Evolutionary conservation across 768 basidiomycete species (phyloP), one percentile per base, ranked within the genome.

Genomic region (Amanita inopinata): DNA sequence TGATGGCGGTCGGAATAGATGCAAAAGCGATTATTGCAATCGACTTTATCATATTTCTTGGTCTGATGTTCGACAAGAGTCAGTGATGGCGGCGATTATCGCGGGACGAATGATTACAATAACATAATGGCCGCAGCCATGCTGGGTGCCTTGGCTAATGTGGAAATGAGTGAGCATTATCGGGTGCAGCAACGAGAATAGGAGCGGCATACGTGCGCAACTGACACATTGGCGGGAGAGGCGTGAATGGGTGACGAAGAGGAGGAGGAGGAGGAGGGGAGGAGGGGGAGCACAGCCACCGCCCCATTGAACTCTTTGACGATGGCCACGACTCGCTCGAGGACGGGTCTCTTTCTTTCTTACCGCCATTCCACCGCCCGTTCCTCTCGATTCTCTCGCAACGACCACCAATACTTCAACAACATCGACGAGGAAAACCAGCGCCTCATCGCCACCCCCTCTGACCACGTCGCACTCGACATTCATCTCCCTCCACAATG

Each of bases 321-420:
- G 27, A 33, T 33, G 20, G 53, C 59, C 33, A 74, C 78, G 30
- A 90, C 85, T 25, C 82, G 94, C 52, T 91, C 88, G 1, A 64
- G 94, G 35, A 97, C 94, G 2, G 76, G 89, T 41, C 76, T 97
- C 53, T 98, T 97, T 62, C 82, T 93, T 47, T 94, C 92, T 4
- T 91, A 86, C 63, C 76, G 94, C 47, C 87, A 93, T 64, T 88
- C 89, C 3, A 70, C 69, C 33, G 67, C 74, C 17, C 67, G 63
- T 11, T 57, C 63, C 0, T 57, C 58, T 12, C 62, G 73, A 39
- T 64, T 64, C 30, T n/a, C n/a, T n/a, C 65, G 71, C 4, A 64
- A 66, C 36, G 51, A 62, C 10, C 56, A 61, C 48, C 50, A 50
- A n/a, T 58, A 60, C 46, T 51, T 60, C 45, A 73, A 75, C 51